Evolutionary conservation across 768 basidiomycete species (phyloP).

Genomic region (Mycena metata): DNA sequence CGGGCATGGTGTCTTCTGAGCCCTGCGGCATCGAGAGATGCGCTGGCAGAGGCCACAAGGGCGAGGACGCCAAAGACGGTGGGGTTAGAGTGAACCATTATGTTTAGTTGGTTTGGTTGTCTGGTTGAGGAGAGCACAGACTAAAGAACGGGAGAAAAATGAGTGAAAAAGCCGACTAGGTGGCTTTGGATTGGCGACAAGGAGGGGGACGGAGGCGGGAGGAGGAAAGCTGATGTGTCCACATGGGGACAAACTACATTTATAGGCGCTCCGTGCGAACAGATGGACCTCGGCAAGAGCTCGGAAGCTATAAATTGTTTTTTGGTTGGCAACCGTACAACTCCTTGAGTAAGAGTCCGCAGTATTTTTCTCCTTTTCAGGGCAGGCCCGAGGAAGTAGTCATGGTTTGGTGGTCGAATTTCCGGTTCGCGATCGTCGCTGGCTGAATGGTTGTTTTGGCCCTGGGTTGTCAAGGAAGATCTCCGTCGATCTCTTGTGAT

Average conservation of each 20-base stretch:
- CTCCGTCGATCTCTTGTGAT: too few species aligned
- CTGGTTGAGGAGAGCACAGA: conserved; percentile 23
- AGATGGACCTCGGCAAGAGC: too few species aligned
- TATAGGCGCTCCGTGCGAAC: conserved; percentile 28
- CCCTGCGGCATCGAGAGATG: conserved; percentile 25
- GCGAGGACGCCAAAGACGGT: conserved; percentile 32
- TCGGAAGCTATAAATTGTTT: too few species aligned
- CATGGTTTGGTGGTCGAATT: too few species aligned
- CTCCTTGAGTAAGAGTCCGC: too few species aligned
- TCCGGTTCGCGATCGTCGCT: too few species aligned
- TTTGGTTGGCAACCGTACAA: too few species aligned
- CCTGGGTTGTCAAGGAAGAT: too few species aligned
- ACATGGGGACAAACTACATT: conserved; percentile 24
- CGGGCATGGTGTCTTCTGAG: conserved; percentile 32
- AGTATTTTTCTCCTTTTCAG: too few species aligned
- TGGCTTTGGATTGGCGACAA: conserved; percentile 9
- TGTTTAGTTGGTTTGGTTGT: conserved; percentile 23
- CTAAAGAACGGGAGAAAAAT: conserved; percentile 29
- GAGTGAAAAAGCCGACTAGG: conserved; percentile 28
- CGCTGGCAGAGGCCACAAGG: conserved; percentile 35
- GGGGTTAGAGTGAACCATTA: conserved; percentile 27
- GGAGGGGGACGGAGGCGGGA: background rate
- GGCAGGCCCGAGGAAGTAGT: too few species aligned
- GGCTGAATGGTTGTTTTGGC: too few species aligned
- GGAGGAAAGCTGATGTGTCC: conserved; percentile 5